These are phyloP conservation scores for Saussurea involucrata DNA, from an alignment of 129 eudicot genomes.

Conservation along the genomic window DNA sequence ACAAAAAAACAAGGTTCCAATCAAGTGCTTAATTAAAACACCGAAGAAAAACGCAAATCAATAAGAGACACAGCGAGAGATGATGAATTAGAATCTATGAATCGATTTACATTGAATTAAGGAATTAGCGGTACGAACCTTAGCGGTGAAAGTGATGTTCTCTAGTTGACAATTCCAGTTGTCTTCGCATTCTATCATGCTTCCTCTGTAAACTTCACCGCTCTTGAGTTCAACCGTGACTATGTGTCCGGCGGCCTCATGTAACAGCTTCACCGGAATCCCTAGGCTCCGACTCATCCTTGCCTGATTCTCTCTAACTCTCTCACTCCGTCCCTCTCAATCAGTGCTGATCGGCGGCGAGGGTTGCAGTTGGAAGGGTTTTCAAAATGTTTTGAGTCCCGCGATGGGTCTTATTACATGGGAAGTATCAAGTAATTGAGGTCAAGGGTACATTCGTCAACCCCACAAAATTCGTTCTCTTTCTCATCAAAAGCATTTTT, in stretches of 20 bases:
- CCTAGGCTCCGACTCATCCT: slow-evolving; percentile 41
- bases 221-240: slow-evolving; percentile 42
- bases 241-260: slow-evolving; percentile 43
- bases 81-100: neutral
- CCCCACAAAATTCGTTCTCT: neutral
- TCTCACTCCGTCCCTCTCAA: neutral
- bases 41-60: neutral
- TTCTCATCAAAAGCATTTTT: neutral
- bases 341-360: slow-evolving; percentile 31
- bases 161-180: slow-evolving; percentile 98
- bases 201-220: slow-evolving; percentile 91
- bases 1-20: neutral
- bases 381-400: slow-evolving; percentile 12
- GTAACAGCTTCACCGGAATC: slow-evolving; percentile 40
- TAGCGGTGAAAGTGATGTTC: slow-evolving; percentile 89
- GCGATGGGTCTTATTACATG: slow-evolving; percentile 2
- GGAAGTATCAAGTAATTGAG: slow-evolving; percentile 1
- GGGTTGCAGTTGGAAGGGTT: slow-evolving; percentile 26
- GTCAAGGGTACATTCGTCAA: slow-evolving; percentile 14
- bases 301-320: neutral
- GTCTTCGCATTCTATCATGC: slow-evolving; percentile 93
- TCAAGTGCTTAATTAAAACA: neutral
- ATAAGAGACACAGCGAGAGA: neutral
- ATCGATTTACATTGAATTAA: neutral
- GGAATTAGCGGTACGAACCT: slow-evolving; percentile 35